Percentiles rank a stretch among this genome's conserved stretches.
Conservation (phyloP, 2,329 filamentous ascomycete genomes). For the Thyridium curvatum region DNA sequence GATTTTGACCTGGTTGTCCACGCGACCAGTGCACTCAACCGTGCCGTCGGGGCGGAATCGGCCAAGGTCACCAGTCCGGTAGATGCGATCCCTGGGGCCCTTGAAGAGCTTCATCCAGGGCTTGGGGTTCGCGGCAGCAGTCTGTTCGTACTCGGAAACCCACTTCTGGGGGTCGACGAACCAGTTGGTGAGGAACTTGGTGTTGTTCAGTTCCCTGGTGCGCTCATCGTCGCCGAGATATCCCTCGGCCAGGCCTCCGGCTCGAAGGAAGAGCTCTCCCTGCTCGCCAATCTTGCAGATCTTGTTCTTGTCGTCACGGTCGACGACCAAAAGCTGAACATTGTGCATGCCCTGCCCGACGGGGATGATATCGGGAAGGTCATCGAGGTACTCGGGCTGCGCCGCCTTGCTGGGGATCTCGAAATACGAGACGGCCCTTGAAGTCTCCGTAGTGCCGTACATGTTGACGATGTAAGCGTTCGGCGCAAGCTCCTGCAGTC, state of each 20-base stretch:
- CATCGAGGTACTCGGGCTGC: constrained; percentile 46
- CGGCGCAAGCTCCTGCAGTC: constrained; percentile 67
- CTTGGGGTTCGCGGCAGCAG: constrained; percentile 47
- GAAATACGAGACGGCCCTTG: constrained; percentile 76
- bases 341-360: constrained; percentile 82
- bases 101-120: constrained; percentile 75
- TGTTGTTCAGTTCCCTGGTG: constrained; percentile 53
- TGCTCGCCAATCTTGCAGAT: constrained; percentile 76
- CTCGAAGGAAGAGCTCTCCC: constrained; percentile 78
- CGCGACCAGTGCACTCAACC: constrained; percentile 72
- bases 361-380: constrained; percentile 62
- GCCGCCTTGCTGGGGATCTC: constrained; percentile 63
- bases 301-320: constrained; percentile 57
- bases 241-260: constrained; percentile 72
- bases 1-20: constrained; percentile 86
- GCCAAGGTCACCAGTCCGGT: constrained; percentile 83
- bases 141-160: constrained; percentile 53
- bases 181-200: constrained; percentile 83
- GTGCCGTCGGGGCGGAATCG: constrained; percentile 63
- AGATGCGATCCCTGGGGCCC: constrained; percentile 79
- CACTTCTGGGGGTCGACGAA: constrained; percentile 71
- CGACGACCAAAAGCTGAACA: constrained; percentile 81
- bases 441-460: constrained; percentile 85
- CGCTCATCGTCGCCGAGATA: constrained; percentile 44
- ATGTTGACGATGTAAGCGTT: constrained; percentile 77